These are phyloP conservation scores for Didymellaceae sp. DNA, from an alignment of 2,329 filamentous ascomycete species.

Conservation along the genomic window DNA sequence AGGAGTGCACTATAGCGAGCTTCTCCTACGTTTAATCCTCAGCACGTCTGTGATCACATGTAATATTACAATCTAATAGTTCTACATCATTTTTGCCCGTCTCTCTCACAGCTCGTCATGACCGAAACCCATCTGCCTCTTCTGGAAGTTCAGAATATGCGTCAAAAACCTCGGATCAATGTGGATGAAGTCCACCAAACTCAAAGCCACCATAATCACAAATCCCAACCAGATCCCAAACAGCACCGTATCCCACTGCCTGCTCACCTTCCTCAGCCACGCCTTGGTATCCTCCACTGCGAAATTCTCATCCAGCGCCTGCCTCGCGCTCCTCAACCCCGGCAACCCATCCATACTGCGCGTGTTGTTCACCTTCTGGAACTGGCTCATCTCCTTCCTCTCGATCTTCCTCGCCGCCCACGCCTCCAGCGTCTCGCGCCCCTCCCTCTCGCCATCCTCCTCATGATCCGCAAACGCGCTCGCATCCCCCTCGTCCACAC, in stretches of 20 bases:
- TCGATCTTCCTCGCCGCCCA: constrained; percentile 59
- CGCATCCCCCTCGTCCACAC: constrained; percentile 22
- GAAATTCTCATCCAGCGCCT: constrained; percentile 54
- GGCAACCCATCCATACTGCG: constrained; percentile 33
- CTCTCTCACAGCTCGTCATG: constrained; percentile 7
- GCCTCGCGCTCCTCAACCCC: constrained; percentile 54
- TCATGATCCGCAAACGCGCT: constrained; percentile 32
- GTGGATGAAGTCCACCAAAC: constrained; percentile 21
- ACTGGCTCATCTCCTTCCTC: constrained; percentile 59
- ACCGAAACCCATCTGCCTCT: constrained; percentile 27
- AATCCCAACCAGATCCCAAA: constrained; percentile 29
- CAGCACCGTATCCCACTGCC: constrained; percentile 32
- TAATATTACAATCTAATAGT: constrained; percentile 3
- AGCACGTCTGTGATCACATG: too few species aligned
- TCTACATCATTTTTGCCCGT: neutral
- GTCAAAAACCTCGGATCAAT: constrained; percentile 29
- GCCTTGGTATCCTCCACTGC: constrained; percentile 52
- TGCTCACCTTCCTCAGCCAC: constrained; percentile 32
- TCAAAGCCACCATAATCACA: constrained; percentile 28
- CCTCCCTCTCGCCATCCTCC: constrained; percentile 33
- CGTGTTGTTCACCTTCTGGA: constrained; percentile 63
- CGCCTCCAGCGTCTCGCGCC: constrained; percentile 61
- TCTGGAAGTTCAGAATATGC: constrained; percentile 33
- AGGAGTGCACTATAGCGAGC: too few species aligned
- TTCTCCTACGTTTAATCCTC: too few species aligned